A percentile compares a stretch with the other conserved stretches of the same genome.
phyloP scores from a whole-genome alignment of 768 basidiomycete species.

The Suillus ampliporus region DNA sequence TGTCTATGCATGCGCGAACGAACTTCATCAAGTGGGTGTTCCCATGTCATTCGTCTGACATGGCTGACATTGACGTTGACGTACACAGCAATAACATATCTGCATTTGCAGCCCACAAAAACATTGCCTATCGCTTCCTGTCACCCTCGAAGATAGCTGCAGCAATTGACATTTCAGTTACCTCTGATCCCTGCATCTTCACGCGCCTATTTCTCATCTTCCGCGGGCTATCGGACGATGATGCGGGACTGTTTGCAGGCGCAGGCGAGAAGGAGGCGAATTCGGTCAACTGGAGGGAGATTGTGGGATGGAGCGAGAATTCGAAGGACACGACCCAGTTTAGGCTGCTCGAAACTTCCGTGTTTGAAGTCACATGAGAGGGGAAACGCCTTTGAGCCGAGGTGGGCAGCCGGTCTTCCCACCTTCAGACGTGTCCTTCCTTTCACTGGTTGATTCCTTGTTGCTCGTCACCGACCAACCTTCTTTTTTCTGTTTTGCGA shows the following conservation, averaged over 20 bases:
- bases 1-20: constrained; percentile 83
- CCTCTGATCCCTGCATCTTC: constrained; percentile 78
- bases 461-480: not conserved
- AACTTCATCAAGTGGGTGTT: constrained; percentile 75
- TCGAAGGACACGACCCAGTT: constrained; percentile 77
- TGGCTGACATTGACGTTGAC: constrained; percentile 9
- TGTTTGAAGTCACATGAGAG: constrained; percentile 68
- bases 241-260: constrained; percentile 72
- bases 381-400: constrained; percentile 1
- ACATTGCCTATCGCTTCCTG: constrained; percentile 91
- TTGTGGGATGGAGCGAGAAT: constrained; percentile 81
- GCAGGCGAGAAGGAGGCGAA: constrained; percentile 90
- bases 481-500: constrained; percentile 6
- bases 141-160: constrained; percentile 79
- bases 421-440: constrained; percentile 10
- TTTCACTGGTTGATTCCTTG: constrained; percentile 8
- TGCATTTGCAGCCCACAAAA: constrained; percentile 76
- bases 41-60: constrained; percentile 7
- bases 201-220: constrained; percentile 88
- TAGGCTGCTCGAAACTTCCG: constrained; percentile 79
- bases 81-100: constrained; percentile 71
- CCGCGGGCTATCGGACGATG: constrained; percentile 82
- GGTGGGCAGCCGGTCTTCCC: constrained; percentile 23
- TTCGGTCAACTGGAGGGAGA: constrained; percentile 77
- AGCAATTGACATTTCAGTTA: constrained; percentile 88